phyloP scores from a whole-genome alignment of 1,284 basidiomycete species.

The Serendipita sp. region DNA sequence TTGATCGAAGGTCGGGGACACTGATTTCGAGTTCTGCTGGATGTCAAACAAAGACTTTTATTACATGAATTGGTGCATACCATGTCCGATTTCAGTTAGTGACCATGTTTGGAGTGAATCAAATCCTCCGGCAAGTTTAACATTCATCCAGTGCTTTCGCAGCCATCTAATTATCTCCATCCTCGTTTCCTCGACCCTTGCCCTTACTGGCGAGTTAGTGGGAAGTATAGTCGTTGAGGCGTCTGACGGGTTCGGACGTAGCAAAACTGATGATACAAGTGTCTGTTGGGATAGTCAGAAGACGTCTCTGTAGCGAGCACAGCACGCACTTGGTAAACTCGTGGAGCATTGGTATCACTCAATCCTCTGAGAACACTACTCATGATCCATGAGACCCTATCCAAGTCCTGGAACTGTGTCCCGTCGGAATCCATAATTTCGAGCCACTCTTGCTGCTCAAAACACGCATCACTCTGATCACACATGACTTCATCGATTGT shows the following conservation, averaged over 20 bases:
- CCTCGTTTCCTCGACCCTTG: conserved; percentile 57
- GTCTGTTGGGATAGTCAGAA: conserved; percentile 29
- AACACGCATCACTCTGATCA: conserved; percentile 43
- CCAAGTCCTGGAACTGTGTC: conserved; percentile 55
- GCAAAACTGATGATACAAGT: conserved; percentile 57
- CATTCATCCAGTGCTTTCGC: conserved; percentile 57
- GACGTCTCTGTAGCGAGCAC: conserved; percentile 8
- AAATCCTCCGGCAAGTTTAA: conserved; percentile 70
- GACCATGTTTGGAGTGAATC: conserved; percentile 71
- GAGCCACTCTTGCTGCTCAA: conserved; percentile 53
- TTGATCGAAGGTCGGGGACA: neutral
- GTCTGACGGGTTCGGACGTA: conserved; percentile 50
- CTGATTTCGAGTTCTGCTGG: conserved; percentile 61
- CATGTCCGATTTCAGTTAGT: conserved; percentile 72
- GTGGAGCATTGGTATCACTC: conserved; percentile 45
- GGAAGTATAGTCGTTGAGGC: conserved; percentile 45
- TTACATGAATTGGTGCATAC: conserved; percentile 29
- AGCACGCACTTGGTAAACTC: conserved; percentile 53
- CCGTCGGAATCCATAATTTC: conserved; percentile 58
- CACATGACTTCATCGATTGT: conserved; percentile 48
- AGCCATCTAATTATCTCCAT: conserved; percentile 51
- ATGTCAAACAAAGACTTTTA: neutral
- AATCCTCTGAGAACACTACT: conserved; percentile 44
- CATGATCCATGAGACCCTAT: conserved; percentile 59
- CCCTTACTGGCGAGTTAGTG: conserved; percentile 47